These are phyloP conservation scores for Candida pseudoglaebosa DNA, from an alignment of 805 yeast genomes.

Conservation along the genomic window DNA sequence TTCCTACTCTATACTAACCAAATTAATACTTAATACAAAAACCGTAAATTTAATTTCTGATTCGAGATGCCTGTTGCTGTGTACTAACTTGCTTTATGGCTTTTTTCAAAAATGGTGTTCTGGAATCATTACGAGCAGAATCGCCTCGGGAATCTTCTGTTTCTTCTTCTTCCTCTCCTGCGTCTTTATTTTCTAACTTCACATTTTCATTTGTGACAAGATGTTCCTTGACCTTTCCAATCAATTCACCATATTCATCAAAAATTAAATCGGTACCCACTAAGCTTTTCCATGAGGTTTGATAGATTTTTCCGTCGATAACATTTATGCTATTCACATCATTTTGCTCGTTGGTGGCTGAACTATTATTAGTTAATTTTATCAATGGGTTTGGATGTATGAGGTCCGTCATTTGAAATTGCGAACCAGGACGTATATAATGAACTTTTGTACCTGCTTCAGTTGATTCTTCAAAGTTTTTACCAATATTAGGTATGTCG, in stretches of 20 bases:
- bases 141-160: slow-evolving; percentile 12
- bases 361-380: slow-evolving; percentile 31
- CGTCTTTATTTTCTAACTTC: slow-evolving; percentile 20
- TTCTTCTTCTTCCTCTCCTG: slow-evolving; percentile 15
- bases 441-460: slow-evolving; percentile 13
- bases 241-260: slow-evolving; percentile 40
- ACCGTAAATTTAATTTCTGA: too few species aligned
- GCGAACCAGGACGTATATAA: slow-evolving; percentile 37
- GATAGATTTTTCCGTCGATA: slow-evolving; percentile 50
- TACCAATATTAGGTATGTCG: slow-evolving; percentile 26
- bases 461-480: slow-evolving; percentile 8
- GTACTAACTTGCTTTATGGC: slow-evolving; percentile 11
- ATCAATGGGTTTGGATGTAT: slow-evolving; percentile 31
- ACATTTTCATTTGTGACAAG: slow-evolving; percentile 25
- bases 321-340: slow-evolving; percentile 27
- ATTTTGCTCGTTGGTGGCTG: slow-evolving; percentile 7
- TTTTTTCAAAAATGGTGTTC: slow-evolving; percentile 17
- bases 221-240: slow-evolving; percentile 39
- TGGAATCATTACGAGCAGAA: slow-evolving; percentile 11
- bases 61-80: not conserved
- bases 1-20: not conserved
- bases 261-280: slow-evolving; percentile 67
- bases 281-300: slow-evolving; percentile 71
- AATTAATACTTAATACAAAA: too few species aligned
- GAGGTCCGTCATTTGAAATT: slow-evolving; percentile 35